Evolutionary conservation across 768 basidiomycete genomes (phyloP).

Genomic region (Suillus bovinus): DNA sequence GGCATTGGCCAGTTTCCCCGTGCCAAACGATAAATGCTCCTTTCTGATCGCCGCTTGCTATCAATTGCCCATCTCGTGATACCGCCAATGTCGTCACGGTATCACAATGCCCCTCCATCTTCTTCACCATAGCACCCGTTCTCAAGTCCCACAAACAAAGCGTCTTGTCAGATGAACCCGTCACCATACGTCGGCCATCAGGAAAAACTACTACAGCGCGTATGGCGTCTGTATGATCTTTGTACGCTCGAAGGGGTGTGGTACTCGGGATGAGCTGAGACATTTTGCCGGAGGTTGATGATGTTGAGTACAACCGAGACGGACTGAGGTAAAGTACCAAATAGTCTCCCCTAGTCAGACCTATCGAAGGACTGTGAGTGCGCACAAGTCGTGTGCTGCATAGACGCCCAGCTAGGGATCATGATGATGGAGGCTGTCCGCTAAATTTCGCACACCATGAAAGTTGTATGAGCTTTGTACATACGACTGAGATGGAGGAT

Average conservation of each 20-base stretch:
- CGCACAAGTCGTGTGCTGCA: not conserved
- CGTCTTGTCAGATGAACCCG: not conserved
- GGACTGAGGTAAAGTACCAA: not conserved
- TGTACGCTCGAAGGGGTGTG: not conserved
- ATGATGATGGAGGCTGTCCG: not conserved
- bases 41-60: not conserved
- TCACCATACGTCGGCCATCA: slow-evolving; percentile 1
- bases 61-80: not conserved
- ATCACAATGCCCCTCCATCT: slow-evolving; percentile 55
- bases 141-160: slow-evolving; percentile 2
- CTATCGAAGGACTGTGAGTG: not conserved
- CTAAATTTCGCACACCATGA: not conserved
- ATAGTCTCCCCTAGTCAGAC: not conserved
- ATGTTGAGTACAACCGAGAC: not conserved
- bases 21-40: not conserved
- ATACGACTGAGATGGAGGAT: too few species aligned
- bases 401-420: not conserved
- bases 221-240: not conserved
- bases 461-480: not conserved
- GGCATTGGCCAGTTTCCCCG: not conserved
- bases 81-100: not conserved
- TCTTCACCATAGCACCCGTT: not conserved
- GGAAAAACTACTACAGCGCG: not conserved
- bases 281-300: not conserved
- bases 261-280: not conserved